Conservation (phyloP, 2,329 filamentous ascomycete species). For the Sclerotinia glacialis region DNA sequence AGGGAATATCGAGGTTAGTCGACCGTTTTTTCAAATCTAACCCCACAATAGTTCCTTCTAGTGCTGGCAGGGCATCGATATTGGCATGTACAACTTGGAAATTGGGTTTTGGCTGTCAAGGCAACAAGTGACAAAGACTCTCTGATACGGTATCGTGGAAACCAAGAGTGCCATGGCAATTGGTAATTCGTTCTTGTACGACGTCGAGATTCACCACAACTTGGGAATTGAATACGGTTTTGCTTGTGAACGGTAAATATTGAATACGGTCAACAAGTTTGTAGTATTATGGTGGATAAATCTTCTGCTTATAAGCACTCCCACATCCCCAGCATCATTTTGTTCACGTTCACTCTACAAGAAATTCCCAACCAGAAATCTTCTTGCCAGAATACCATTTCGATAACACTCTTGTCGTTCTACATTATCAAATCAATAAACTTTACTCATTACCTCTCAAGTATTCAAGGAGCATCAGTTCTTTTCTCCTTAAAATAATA, state of each 20-base stretch:
- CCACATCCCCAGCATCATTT: background rate
- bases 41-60: too few relatives aligned
- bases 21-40: too few relatives aligned
- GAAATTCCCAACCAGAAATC: background rate
- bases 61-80: too few relatives aligned
- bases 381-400: background rate
- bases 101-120: too few relatives aligned
- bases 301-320: background rate
- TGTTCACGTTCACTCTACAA: background rate
- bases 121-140: too few relatives aligned
- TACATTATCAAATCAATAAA: background rate
- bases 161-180: background rate
- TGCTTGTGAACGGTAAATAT: background rate
- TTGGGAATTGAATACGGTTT: background rate
- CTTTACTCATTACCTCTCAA: background rate
- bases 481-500: background rate
- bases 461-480: background rate
- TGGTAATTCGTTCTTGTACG: background rate
- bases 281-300: too few relatives aligned
- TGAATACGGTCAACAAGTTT: background rate
- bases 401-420: background rate
- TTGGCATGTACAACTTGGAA: too few relatives aligned
- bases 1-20: too few relatives aligned
- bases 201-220: background rate
- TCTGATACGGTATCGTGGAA: background rate